phyloP scores from a whole-genome alignment of 2,329 filamentous ascomycete genomes.

The Sporothrix curviconia region DNA sequence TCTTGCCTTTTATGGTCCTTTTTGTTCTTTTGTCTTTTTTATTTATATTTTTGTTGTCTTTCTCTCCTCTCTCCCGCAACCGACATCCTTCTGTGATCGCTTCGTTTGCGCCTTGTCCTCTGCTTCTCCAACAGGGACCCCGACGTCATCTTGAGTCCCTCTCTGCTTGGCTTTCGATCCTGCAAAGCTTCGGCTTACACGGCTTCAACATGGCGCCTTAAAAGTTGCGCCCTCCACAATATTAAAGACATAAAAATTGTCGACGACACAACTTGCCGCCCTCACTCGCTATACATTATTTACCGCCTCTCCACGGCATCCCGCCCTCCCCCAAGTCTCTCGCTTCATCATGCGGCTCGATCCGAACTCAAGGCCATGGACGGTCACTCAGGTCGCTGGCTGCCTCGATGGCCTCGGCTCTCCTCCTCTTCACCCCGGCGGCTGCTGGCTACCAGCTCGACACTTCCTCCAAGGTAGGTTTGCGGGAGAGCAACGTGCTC shows the following conservation, averaged over 20 bases:
- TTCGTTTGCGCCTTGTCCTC: neutral
- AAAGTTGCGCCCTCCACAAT: neutral
- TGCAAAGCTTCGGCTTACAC: slow-evolving; percentile 6
- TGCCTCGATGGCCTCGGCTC: neutral
- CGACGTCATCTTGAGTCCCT: no score
- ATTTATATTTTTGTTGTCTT: neutral
- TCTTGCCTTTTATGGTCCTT: neutral
- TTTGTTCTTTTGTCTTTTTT: neutral
- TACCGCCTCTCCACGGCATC: neutral
- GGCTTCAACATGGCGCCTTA: slow-evolving; percentile 3
- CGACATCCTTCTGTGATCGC: neutral
- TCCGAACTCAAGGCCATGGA: neutral
- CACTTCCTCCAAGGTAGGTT: slow-evolving; percentile 10
- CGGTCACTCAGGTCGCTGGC: slow-evolving; percentile 2
- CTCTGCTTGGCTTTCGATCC: no score
- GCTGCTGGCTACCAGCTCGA: slow-evolving; percentile 15
- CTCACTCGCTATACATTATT: neutral
- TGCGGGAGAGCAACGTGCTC: neutral
- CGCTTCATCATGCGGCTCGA: neutral
- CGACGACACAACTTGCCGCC: neutral
- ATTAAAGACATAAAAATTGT: no score
- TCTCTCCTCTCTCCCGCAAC: neutral
- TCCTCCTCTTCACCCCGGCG: neutral
- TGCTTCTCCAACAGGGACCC: no score
- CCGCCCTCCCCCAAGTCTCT: neutral